Percentiles rank a stretch among this genome's conserved stretches.
Conservation (phyloP, 2,329 filamentous ascomycete genomes). For the Apiospora malaysiana region DNA sequence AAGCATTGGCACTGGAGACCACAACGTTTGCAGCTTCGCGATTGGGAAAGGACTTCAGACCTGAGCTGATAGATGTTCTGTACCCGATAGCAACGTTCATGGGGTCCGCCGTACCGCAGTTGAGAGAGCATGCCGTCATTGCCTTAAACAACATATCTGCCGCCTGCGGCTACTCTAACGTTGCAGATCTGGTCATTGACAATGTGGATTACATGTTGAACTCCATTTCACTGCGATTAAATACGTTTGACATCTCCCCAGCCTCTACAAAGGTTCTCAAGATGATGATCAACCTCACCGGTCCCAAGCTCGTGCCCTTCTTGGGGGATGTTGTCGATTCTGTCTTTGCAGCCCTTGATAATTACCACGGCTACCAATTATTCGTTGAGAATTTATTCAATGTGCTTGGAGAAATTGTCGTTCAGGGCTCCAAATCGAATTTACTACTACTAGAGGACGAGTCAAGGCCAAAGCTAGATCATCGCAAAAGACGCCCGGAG, state of each 20-base stretch:
- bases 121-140: slow-evolving; percentile 83
- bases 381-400: slow-evolving; percentile 87
- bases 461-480: slow-evolving; percentile 43
- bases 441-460: slow-evolving; percentile 53
- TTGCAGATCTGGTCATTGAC: slow-evolving; percentile 80
- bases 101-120: slow-evolving; percentile 68
- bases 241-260: slow-evolving; percentile 89
- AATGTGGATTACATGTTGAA: slow-evolving; percentile 98
- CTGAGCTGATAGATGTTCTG: slow-evolving; percentile 87
- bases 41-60: slow-evolving; percentile 71
- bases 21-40: slow-evolving; percentile 76
- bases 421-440: slow-evolving; percentile 73
- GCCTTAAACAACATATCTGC: slow-evolving; percentile 81
- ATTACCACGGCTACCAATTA: slow-evolving; percentile 88
- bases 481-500: slow-evolving; percentile 46
- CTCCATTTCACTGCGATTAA: slow-evolving; percentile 85
- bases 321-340: slow-evolving; percentile 90
- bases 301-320: slow-evolving; percentile 81
- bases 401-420: slow-evolving; percentile 81
- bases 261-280: slow-evolving; percentile 87
- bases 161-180: slow-evolving; percentile 75
- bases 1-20: slow-evolving; percentile 81
- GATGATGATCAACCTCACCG: slow-evolving; percentile 93
- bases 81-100: slow-evolving; percentile 92
- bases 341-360: slow-evolving; percentile 91